These are phyloP conservation scores for Lodderomyces elongisporus DNA, from an alignment of 1,139 yeast genomes.

Conservation along the genomic window DNA sequence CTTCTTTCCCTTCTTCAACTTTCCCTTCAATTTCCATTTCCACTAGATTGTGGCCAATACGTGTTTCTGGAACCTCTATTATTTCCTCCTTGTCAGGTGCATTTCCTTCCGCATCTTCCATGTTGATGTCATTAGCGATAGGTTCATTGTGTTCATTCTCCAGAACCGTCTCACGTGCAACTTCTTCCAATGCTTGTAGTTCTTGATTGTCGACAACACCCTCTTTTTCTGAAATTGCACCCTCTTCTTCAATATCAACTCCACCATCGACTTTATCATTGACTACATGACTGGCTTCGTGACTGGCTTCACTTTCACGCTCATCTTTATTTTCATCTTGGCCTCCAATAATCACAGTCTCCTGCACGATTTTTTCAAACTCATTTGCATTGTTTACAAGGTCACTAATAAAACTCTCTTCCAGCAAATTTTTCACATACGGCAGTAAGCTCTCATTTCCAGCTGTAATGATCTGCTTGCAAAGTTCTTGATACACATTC, in stretches of 20 bases:
- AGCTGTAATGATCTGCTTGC: no score
- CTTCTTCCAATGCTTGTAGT: no score
- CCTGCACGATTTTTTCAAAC: no score
- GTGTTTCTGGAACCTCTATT: neutral
- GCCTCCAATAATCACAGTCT: no score
- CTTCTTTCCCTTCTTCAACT: conserved; percentile 13
- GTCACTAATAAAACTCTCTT: no score
- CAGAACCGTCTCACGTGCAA: conserved; percentile 9
- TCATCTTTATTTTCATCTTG: conserved; percentile 14
- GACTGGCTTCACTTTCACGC: conserved; percentile 15
- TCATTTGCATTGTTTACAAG: no score
- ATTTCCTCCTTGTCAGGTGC: neutral
- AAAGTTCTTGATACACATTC: no score
- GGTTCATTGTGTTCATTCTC: no score
- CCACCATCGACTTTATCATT: conserved; percentile 17
- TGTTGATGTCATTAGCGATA: conserved; percentile 28
- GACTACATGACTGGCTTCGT: no score
- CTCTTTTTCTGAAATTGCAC: conserved; percentile 1
- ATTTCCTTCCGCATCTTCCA: conserved; percentile 13
- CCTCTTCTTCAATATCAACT: conserved; percentile 13
- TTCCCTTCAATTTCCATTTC: neutral
- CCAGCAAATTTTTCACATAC: no score
- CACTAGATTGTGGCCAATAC: no score
- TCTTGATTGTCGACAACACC: conserved; percentile 1
- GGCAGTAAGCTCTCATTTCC: no score